Evolutionary conservation across 306 rosid genomes (phyloP).

Genomic region (Sicyos baderoa): DNA sequence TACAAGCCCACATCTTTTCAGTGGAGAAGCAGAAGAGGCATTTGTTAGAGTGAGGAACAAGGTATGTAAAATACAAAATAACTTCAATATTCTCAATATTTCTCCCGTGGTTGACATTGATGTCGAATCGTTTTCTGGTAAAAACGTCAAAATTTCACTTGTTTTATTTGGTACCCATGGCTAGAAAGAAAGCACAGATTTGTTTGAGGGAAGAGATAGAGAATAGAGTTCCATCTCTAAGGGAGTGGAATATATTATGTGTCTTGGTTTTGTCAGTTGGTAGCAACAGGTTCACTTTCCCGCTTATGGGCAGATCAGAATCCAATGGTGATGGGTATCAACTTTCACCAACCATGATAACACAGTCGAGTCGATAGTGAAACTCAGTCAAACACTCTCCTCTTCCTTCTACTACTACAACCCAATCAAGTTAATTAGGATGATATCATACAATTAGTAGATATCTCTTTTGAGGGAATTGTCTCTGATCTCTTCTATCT

Average conservation of each 20-base stretch:
- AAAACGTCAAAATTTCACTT: neutral
- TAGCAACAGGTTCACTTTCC: neutral
- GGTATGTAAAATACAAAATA: constrained; percentile 30
- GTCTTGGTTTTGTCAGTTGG: neutral
- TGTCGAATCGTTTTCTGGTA: neutral
- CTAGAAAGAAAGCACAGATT: neutral
- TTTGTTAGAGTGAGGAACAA: constrained; percentile 74
- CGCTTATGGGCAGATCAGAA: neutral
- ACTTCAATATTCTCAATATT: neutral
- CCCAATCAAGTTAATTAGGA: neutral
- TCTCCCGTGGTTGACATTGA: neutral
- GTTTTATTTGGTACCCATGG: neutral
- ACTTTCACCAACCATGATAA: neutral
- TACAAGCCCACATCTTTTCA: constrained; percentile 88
- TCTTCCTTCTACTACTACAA: neutral
- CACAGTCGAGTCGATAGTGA: neutral
- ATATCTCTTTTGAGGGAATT: neutral
- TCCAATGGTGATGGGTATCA: neutral
- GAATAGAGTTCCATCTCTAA: too few relatives aligned
- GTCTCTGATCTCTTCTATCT: neutral
- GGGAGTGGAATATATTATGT: neutral
- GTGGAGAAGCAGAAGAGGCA: constrained; percentile 71
- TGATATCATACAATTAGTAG: neutral
- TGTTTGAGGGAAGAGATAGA: neutral
- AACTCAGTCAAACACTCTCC: neutral